Percentiles rank a stretch among this genome's conserved stretches.
phyloP scores from a whole-genome alignment of 1,284 basidiomycete species.

The Tylopilus orsonianus region DNA sequence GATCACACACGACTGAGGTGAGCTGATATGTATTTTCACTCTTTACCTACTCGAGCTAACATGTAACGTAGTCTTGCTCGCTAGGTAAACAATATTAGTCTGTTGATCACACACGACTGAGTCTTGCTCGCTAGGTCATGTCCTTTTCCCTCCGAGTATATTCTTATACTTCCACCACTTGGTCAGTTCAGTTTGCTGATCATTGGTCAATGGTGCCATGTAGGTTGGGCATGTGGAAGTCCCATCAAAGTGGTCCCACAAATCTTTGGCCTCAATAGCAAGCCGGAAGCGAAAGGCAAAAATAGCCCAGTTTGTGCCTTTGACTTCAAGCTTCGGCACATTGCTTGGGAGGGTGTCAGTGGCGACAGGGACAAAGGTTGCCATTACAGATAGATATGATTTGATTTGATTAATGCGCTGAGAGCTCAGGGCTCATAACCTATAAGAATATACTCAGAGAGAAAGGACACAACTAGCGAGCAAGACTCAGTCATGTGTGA shows the following conservation, averaged over 20 bases:
- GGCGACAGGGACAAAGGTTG: not conserved
- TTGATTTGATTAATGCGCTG: too few relatives aligned
- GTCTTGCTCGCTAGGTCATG: too few relatives aligned
- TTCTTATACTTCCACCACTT: not conserved
- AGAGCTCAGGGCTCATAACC: not conserved
- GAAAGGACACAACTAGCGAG: too few relatives aligned
- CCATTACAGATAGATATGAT: not conserved
- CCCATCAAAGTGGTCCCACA: not conserved
- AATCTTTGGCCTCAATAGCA: not conserved
- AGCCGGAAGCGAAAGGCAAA: not conserved
- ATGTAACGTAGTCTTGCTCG: too few relatives aligned
- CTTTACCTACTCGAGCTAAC: too few relatives aligned
- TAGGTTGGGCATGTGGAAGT: not conserved
- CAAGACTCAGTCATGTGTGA: too few relatives aligned
- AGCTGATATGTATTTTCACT: too few relatives aligned
- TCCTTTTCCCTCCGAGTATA: too few relatives aligned
- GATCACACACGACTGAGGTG: too few relatives aligned
- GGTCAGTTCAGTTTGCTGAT: not conserved
- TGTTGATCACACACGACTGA: too few relatives aligned
- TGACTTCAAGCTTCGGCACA: not conserved
- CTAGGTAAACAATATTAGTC: too few relatives aligned
- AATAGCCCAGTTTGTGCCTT: not conserved
- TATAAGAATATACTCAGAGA: not conserved
- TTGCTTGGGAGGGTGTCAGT: not conserved
- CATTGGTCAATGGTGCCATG: not conserved